A percentile compares a stretch with the other conserved stretches of the same genome.
Conservation (phyloP, 495 filamentous ascomycete genomes). For the Ascobolus immersus region DNA sequence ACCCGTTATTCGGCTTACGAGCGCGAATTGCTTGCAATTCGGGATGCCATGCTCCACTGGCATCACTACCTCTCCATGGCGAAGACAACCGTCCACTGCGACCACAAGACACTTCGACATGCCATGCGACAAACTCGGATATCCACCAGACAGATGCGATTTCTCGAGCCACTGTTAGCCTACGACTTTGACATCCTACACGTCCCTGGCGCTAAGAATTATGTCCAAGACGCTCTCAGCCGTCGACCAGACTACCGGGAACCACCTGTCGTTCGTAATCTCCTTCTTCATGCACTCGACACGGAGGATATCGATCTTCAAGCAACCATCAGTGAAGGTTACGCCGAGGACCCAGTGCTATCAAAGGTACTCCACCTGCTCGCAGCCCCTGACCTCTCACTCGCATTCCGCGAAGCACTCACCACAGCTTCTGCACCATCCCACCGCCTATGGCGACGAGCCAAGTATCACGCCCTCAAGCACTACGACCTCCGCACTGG, state of each 20-base stretch:
- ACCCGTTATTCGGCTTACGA: not conserved
- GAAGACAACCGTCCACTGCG: not conserved
- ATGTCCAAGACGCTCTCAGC: not conserved
- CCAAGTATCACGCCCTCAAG: no score
- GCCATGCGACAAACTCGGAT: not conserved
- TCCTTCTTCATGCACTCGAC: not conserved
- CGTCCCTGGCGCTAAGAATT: not conserved
- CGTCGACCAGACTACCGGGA: constrained; percentile 1
- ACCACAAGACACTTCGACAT: not conserved
- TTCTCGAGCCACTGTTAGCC: not conserved
- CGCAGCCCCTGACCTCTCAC: no score
- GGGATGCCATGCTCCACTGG: constrained; percentile 1
- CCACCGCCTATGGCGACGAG: not conserved
- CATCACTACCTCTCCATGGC: not conserved
- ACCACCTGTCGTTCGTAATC: not conserved
- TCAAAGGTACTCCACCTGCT: no score
- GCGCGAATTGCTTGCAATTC: not conserved
- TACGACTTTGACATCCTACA: constrained; percentile 1
- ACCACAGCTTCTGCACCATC: no score
- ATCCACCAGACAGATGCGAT: not conserved
- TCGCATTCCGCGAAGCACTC: no score
- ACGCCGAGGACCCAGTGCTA: no score
- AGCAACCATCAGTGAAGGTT: no score
- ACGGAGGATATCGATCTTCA: no score
- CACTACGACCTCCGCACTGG: no score